Base-by-base conservation (phyloP, 768 basidiomycete species). In the Symmetrospora coprosmae region DNA sequence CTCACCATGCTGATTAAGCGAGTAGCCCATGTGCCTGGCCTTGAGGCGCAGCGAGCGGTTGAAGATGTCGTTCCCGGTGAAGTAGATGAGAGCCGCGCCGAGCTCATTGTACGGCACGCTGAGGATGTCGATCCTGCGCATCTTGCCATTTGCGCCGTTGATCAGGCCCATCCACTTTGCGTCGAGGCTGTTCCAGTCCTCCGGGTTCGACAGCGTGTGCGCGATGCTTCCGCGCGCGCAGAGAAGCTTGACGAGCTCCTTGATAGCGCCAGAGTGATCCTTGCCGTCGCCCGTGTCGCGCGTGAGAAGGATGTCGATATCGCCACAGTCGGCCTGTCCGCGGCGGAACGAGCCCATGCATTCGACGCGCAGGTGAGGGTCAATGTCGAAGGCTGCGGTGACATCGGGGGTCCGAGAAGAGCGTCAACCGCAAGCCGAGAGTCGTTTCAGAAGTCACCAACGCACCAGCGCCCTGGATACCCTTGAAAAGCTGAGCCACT, bases 1-100 rank as follows among this genome's bases (percentile, higher is more conserved):
- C n/a, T n/a, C n/a, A n/a, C n/a, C n/a, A n/a, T 81, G 79, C 71
- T 96, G 90, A 66, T 96, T 94, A 45, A 96, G 76, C 13, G 84
- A 85, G 72, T 82, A 88, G 0, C 87, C 87, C 70, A 83, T 78
- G 46, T 78, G 80, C 64, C 80, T 80, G 2, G 91, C 91, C 72
- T 89, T 88, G 67, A 84, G 72, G 30, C 90, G 80, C 71, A 96
- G 82, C 4, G 84, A 83, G 7, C 91, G 82, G 72, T 92, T 94
- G 73, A 92, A 92, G 52, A 92, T 86, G 67, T 91, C 87, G 68
- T 92, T 89, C 2, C 89, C 89, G 0, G 90, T 92, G 70, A 88
- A 94, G 71, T 94, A 94, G n/a, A 94, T 73, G 50, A 90, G 72
- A 0, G 89, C 88, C 1, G 85, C 89, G 0, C 90, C 91, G 67